Base-by-base conservation (phyloP, 2,329 filamentous ascomycete species). In the Aspergillus pseudotamarii region DNA sequence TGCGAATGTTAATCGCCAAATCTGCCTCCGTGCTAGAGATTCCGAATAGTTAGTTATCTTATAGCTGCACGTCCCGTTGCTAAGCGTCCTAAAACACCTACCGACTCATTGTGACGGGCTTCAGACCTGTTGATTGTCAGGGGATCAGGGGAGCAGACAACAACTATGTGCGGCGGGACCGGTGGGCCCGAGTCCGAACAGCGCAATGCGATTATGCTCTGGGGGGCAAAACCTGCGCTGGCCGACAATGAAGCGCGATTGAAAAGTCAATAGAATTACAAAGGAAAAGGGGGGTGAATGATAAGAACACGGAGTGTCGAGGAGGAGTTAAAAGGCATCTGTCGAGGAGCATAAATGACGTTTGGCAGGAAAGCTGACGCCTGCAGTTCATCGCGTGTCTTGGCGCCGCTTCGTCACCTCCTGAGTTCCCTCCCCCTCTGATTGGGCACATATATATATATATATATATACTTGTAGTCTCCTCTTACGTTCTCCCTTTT, bases 1-100 rank as follows among this genome's bases (percentile, higher is more conserved):
- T 90, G 73, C 85, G 85, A 75, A 90, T 89, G 77, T 89, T 88
- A 74, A 88, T 86, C 73, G 86, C 83, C 68, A 90, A 81, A 75
- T 90, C 87, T 54, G 85, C 82, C 77, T 90, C 88, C 71, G 87
- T 85, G 76, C 85, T 86, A 64, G 59, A 26, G 26, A 28, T 28
- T 19, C 19, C 30, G 16, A 19, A 41, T 50, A 64, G 43, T 64
- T 60, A 19, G 23, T 12, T 46, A 23, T 38, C 23, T 34, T 21
- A 23, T 23, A 26, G 43, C 43, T 46, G 43, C 43, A 46, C 14
- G 21, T 12, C 21, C 43, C 46, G 26, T 19, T n/a, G 46, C 46
- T 16, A 30, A 51, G 28, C 14, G 26, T 51, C 6, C 26, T 8
- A 51, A 72, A 61, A 14, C 43, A 66, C 81, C 72, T 79, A 88